Evolutionary conservation across 2,329 filamentous ascomycete genomes (phyloP).

Genomic region (Colletotrichum sp.): DNA sequence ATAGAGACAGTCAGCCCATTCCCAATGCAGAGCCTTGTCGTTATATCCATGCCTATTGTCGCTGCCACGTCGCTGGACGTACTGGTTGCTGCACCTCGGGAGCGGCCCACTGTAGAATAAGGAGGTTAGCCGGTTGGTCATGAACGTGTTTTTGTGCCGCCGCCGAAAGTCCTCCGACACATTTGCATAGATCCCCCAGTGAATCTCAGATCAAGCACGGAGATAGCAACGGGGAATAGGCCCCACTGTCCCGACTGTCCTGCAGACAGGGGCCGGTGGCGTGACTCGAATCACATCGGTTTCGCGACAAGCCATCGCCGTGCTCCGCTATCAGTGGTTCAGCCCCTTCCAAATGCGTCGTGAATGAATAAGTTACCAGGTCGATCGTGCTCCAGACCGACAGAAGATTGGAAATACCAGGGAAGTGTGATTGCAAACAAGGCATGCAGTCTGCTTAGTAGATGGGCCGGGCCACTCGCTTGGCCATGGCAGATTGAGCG

Average conservation of each 20-base stretch:
- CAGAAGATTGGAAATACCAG: not conserved
- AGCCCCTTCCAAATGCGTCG: not conserved
- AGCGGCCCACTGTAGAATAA: not conserved
- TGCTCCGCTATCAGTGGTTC: constrained; percentile 3
- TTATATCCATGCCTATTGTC: not conserved
- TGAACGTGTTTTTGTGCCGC: not conserved
- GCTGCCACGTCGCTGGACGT: not conserved
- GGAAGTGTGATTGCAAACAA: not conserved
- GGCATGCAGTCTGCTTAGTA: not conserved
- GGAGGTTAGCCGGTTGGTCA: not conserved
- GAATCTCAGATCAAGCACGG: constrained; percentile 2
- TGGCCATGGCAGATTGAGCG: not conserved
- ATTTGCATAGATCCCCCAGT: not conserved
- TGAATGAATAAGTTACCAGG: not conserved
- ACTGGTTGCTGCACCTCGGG: not conserved
- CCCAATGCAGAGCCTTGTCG: not conserved
- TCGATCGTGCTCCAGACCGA: not conserved
- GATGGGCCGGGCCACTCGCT: not conserved
- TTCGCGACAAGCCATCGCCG: not conserved
- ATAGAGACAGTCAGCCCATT: not conserved
- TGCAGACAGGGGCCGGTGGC: constrained; percentile 12
- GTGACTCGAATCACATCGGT: not conserved
- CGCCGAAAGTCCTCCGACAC: not conserved
- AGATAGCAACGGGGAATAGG: not conserved
- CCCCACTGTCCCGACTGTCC: not conserved